Evolutionary conservation across 331 rosid genomes (phyloP).

Genomic region (Dryas integrifolia): DNA sequence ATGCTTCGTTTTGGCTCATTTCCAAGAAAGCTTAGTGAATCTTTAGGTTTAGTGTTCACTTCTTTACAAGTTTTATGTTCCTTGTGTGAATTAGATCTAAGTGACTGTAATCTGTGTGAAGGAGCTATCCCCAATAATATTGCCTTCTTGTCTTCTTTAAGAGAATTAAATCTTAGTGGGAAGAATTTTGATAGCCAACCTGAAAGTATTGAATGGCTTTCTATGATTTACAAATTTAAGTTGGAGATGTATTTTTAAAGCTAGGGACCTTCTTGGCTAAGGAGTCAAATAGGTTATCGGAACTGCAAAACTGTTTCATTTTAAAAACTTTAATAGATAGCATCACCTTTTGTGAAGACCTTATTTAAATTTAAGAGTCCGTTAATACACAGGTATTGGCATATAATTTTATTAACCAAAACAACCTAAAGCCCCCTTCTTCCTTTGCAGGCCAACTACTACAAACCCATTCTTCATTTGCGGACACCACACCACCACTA

Average conservation of each 20-base stretch:
- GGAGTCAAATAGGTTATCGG: too few relatives aligned
- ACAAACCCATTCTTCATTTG: too few relatives aligned
- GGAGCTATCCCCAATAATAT: neutral
- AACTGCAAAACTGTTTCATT: too few relatives aligned
- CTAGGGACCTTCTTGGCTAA: too few relatives aligned
- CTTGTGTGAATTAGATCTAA: neutral
- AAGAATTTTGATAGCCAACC: neutral
- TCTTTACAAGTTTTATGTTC: neutral
- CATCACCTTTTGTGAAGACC: too few relatives aligned
- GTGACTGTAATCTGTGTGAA: neutral
- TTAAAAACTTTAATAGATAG: too few relatives aligned
- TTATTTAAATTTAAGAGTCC: too few relatives aligned
- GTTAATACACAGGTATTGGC: too few relatives aligned
- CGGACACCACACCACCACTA: too few relatives aligned
- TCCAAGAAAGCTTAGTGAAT: neutral
- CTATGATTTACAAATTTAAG: neutral
- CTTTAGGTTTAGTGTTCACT: neutral
- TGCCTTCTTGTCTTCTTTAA: neutral
- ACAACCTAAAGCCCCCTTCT: too few relatives aligned
- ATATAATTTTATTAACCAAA: too few relatives aligned
- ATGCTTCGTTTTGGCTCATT: neutral
- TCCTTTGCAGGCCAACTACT: too few relatives aligned
- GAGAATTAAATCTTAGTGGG: neutral
- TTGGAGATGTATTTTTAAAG: neutral
- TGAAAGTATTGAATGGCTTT: neutral